Percentiles rank a stretch among this genome's conserved stretches.
These are phyloP conservation scores for Umbelopsis vinacea DNA, from an alignment of 192 early-diverging fungal species.

Conservation along the genomic window DNA sequence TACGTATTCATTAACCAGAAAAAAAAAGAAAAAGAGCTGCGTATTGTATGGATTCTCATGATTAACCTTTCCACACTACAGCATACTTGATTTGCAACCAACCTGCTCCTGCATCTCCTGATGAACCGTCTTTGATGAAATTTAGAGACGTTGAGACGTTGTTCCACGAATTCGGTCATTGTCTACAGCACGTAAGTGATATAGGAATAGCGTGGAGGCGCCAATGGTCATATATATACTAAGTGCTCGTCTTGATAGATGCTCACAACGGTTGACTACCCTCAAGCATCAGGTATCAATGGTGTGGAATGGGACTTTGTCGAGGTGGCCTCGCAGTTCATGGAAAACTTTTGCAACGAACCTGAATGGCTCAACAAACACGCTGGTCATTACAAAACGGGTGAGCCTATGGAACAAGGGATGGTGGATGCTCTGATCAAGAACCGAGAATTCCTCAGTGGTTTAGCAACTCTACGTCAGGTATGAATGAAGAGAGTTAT, in stretches of 20 bases:
- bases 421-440: slow-evolving; percentile 56
- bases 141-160: slow-evolving; percentile 63
- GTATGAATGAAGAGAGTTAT: slow-evolving; percentile 14
- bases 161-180: slow-evolving; percentile 70
- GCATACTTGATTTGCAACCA: slow-evolving; percentile 68
- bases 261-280: slow-evolving; percentile 61
- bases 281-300: slow-evolving; percentile 64
- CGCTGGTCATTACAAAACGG: slow-evolving; percentile 56
- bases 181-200: slow-evolving; percentile 56
- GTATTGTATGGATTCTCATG: too few species aligned
- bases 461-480: slow-evolving; percentile 58
- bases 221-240: neutral
- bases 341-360: slow-evolving; percentile 67
- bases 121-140: slow-evolving; percentile 57
- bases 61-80: neutral
- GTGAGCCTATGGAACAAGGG: slow-evolving; percentile 56
- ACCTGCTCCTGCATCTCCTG: slow-evolving; percentile 44
- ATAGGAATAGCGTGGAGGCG: neutral
- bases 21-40: too few species aligned
- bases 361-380: slow-evolving; percentile 53
- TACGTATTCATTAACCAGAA: slow-evolving; percentile 4
- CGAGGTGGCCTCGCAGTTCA: slow-evolving; percentile 65
- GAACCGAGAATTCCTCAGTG: slow-evolving; percentile 51
- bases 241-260: slow-evolving; percentile 27
- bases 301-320: slow-evolving; percentile 70